Evolutionary conservation across 1,139 yeast genomes (phyloP), one percentile per base, ranked within the genome.

Genomic region (Magnusiomyces paraingens): DNA sequence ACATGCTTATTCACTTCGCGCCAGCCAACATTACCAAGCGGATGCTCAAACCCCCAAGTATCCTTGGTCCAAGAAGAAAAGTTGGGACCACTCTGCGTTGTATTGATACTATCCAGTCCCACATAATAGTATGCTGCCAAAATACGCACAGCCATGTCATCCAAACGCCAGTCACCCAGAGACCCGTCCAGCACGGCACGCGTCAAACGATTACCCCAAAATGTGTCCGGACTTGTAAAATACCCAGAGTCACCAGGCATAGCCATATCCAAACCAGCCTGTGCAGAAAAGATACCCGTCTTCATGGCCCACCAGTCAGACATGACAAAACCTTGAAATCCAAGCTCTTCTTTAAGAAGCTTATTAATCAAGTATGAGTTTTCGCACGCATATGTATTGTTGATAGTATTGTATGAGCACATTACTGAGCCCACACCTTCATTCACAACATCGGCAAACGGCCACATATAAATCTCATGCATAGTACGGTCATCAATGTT

Each of bases 381-480:
- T 62, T 82, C 84, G 66, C 86, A 82, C 3, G 82, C 79, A 59
- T 80, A 77, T 0, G 82, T 73, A 59, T 80, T 79, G 67, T 83
- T 83, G 50, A 82, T 77, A 60, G 73, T 72, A 59, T 82, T 82
- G 63, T 80, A 82, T 0, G 85, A 74, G 61, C 86, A 82, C 83
- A 83, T 81, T 14, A 82, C 71, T 26, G 83, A 74, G 1, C 83
- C 85, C 35, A 73, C 83, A 14, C 85, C 85, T 10, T 86, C 82
- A 55, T 77, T 74, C 40, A 82, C 72, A 48, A 79, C 77, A 62
- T 82, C 84, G 22, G 84, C 84, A 70, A 81, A 83, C 4, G 87
- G 88, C 85, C 86, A 81, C 52, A 81, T 67, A 63, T 78, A 82
- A 1, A 81, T 65, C 62, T 82, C 87, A 63, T 81, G 86, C 78